Evolutionary conservation across 2,329 filamentous ascomycete species (phyloP), one percentile per base, ranked within the genome.

Genomic region (Phoma sp.): DNA sequence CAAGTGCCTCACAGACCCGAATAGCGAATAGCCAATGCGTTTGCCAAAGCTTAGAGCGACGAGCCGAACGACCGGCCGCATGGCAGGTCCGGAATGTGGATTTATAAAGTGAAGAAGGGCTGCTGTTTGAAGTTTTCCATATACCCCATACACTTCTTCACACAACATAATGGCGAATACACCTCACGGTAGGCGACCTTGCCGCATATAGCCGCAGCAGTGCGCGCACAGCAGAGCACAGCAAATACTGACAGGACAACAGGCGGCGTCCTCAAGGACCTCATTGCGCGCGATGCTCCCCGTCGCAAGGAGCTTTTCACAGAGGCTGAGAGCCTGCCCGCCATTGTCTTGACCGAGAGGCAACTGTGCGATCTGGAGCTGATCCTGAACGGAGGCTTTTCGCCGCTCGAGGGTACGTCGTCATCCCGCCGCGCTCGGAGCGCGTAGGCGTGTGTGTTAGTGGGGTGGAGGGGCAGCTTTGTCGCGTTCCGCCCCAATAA

Each of bases 291-390:
- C 80, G 95, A 99, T 85, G 85, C 88, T 61, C 90, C 90, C 66
- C 87, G 89, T 72, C 89, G 95, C 65, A 83, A 83, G 61, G 82
- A 96, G 81, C 89, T 99, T 60, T 80, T 82, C 52, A 85, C 84
- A 41, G 95, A 99, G 80, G 90, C 93, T 37, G 93, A 96, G 82
- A 88, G 75, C 29, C 87, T 98, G 40, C 91, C 92, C 33, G 90
- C 93, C 33, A 83, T 99, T 65, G 80, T 89, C 56, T 87, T 99
- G 65, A 89, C 86, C 46, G 95, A 99, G 84, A 88, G 95, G 71
- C 95, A 99, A 80, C 87, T 99, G 44, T 99, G 95, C 80, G 95
- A 99, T 83, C 84, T 99, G 65, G 95, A 99, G 80, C 80, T 99
- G 78, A 92, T 99, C 72, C 87, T 99, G 77, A 98, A 92, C 78